Evolutionary conservation across 2,329 filamentous ascomycete genomes (phyloP), one percentile per base, ranked within the genome.

Genomic region (Trichoderma asperellum): DNA sequence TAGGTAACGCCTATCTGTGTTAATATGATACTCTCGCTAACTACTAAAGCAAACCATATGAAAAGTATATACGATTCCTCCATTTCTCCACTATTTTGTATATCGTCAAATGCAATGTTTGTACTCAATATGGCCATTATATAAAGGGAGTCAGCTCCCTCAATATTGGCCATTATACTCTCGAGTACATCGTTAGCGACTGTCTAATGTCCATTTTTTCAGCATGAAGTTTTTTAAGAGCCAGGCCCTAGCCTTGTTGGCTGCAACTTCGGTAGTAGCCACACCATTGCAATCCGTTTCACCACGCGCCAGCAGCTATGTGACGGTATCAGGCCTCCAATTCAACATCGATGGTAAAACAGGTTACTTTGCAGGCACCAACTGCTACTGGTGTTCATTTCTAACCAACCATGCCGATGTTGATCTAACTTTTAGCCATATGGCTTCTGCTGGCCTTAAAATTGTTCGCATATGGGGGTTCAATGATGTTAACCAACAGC

Each of bases 381-480:
- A 88, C 77, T 81, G 83, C 63, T 88, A 87, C 79, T 88, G 86
- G 86, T 82, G 87, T 68, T 80, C 81, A 14, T 86, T 87, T 4
- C 63, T 67, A 76, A 84, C 81, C 71, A 84, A 85, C 71, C 80
- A 87, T 70, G 80, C 79, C 16, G 88, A 90, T 74, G 83, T 89
- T 35, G 86, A 90, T 73, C 77, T 79, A n/a, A 80, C 82, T 16
- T 78, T 87, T 63, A 77, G 81, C 70, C 82, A 87, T 73, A 75
- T 89, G 18, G 75, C 79, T 61, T 72, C 78, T 37, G 83, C 86
- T 2, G 86, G 86, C 0, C 83, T 85, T 70, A 87, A 86, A 76
- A 84, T 89, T 68, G 78, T 88, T 10, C 82, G 87, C n/a, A 80
- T 88, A 68, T 88, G 87, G 87, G 87, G 87, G 8, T 89, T 89